Evolutionary conservation across 805 yeast species (phyloP), one percentile per base, ranked within the genome.

Genomic region (Wickerhamiella siamensis): DNA sequence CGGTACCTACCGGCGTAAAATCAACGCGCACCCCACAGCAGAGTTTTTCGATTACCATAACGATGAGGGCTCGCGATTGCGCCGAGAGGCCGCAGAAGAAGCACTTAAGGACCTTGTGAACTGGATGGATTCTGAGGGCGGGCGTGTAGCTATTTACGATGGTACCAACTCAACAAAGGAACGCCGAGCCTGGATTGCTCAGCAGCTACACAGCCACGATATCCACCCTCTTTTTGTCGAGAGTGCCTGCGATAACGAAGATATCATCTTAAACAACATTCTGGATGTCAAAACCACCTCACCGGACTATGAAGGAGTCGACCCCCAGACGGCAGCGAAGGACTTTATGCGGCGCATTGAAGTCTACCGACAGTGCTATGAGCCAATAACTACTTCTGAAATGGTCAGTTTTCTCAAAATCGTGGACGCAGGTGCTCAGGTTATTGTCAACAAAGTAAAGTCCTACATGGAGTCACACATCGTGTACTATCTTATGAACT

Each of bases 401-500:
- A 37, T 40, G 31, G 62, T 83, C 46, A 81, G 97, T 0, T 91
- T 81, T 61, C 80, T 87, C 54, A 88, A 86, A 60, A 68, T 91
- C 49, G 76, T 84, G 58, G 86, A 91, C 56, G 86, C 84, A 38
- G 83, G 86, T 48, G 72, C 87, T 41, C 94, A 86, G 58, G 84
- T 91, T 35, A 75, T 91, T 43, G 76, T 88, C 56, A 88, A 91
- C 63, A 71, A 77, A 46, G 86, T 91, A 50, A 84, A 83, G 58
- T 76, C 87, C 19, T 91, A 91, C 58, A 65, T 88, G 53, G 94
- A 91, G 60, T 78, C 91, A 47, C 74, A 96, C 53, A 86, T 91
- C 48, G 96, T 87, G 16, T 91, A 86, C 62, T 91, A 86, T 58
- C 83, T 91, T 33, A 87, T 91, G 95, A 91, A 91, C 56, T 66